These are phyloP conservation scores for Cercospora zeae-maydis DNA, from an alignment of 2,329 filamentous ascomycete species.

Conservation along the genomic window DNA sequence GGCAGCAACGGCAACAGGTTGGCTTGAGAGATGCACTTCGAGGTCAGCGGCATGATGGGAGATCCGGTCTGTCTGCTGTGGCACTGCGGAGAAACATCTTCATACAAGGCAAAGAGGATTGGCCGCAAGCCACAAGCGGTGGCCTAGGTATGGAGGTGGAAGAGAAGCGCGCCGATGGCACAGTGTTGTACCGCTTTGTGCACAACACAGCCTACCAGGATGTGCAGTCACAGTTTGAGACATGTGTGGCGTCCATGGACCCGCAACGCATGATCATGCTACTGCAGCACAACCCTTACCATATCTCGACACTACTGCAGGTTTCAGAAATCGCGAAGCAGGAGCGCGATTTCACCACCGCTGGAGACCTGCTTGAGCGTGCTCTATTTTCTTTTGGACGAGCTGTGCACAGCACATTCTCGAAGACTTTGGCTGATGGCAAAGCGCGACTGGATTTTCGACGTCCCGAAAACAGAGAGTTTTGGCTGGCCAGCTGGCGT, in stretches of 20 bases:
- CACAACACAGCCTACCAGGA: conserved; percentile 72
- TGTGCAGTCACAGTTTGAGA: conserved; percentile 72
- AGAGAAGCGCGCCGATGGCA: conserved; percentile 54
- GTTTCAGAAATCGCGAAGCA: conserved; percentile 90
- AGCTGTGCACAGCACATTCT: conserved; percentile 78
- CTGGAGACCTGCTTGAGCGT: conserved; percentile 83
- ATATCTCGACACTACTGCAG: conserved; percentile 89
- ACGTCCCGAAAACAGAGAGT: conserved; percentile 82
- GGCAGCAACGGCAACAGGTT: conserved; percentile 48
- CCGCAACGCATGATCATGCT: conserved; percentile 77
- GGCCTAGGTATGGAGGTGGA: conserved; percentile 78
- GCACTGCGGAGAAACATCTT: conserved; percentile 76
- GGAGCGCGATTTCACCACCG: conserved; percentile 79
- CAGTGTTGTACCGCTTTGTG: conserved; percentile 70
- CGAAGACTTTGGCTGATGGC: conserved; percentile 69
- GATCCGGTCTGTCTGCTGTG: conserved; percentile 65
- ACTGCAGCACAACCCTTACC: conserved; percentile 74
- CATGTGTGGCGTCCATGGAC: conserved; percentile 77
- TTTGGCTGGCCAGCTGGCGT: conserved; percentile 85
- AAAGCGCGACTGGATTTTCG: conserved; percentile 76
- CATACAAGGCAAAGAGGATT: conserved; percentile 80
- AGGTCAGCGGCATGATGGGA: conserved; percentile 52
- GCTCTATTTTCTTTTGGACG: conserved; percentile 93
- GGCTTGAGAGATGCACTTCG: conserved; percentile 57
- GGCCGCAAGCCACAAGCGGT: conserved; percentile 74